Conservation (phyloP, 768 basidiomycete species). For the Fomitopsis pulvina region DNA sequence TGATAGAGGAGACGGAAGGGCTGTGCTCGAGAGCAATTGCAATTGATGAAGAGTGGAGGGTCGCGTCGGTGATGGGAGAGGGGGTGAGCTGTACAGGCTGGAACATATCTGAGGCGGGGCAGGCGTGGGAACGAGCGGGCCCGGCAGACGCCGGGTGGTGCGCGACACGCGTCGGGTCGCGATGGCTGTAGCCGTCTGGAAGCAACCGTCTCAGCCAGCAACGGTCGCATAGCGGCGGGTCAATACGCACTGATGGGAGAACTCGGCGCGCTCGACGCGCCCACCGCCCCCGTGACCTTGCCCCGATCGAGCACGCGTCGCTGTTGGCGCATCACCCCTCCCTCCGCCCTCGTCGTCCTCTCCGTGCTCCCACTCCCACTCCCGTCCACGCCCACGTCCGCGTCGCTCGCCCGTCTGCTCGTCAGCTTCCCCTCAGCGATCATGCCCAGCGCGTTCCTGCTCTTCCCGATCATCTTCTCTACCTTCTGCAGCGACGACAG, state of each 20-base stretch:
- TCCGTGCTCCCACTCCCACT: conserved; percentile 4
- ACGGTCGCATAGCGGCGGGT: background rate
- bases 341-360: conserved; percentile 1
- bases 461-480: conserved; percentile 27
- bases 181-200: background rate
- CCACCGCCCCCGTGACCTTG: background rate
- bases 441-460: conserved; percentile 24
- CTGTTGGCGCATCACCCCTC: conserved; percentile 1
- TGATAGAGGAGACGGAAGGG: conserved; percentile 36
- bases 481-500: conserved; percentile 25
- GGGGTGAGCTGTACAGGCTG: background rate
- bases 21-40: no score
- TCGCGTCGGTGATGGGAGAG: conserved; percentile 11
- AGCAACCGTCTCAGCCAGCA: background rate
- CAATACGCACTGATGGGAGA: conserved; percentile 9
- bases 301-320: conserved; percentile 8
- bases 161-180: background rate
- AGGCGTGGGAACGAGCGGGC: conserved; percentile 11
- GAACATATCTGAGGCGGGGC: conserved; percentile 7
- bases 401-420: conserved; percentile 16
- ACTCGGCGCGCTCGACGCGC: conserved; percentile 13
- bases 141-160: background rate
- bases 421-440: conserved; percentile 17
- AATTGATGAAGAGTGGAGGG: no score
- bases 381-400: no score